These are phyloP conservation scores for Sequoia sempervirens DNA, from an alignment of 75 land plant species.

Conservation along the genomic window DNA sequence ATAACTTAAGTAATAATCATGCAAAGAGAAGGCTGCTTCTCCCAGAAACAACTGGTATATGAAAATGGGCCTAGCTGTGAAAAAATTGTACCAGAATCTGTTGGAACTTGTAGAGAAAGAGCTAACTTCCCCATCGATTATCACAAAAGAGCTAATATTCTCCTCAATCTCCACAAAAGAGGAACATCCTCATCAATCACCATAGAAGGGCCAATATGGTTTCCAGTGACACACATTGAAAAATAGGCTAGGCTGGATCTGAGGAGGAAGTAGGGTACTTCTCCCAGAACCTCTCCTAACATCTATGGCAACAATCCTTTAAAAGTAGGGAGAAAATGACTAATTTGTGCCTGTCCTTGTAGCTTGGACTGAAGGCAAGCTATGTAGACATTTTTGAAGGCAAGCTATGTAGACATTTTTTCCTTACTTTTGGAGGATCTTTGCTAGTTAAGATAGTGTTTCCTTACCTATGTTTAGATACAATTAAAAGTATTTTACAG, in stretches of 20 bases:
- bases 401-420: neutral
- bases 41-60: neutral
- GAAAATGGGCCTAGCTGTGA: neutral
- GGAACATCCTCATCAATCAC: neutral
- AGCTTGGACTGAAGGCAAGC: neutral
- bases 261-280: neutral
- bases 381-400: neutral
- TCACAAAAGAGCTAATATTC: neutral
- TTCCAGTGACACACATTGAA: neutral
- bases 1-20: neutral
- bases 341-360: neutral
- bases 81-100: neutral
- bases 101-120: neutral
- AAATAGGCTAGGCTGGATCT: neutral
- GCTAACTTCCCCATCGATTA: neutral
- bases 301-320: neutral
- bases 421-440: too few relatives aligned
- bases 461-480: neutral
- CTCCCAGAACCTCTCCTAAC: neutral
- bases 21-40: neutral
- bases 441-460: neutral
- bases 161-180: too few relatives aligned
- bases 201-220: neutral
- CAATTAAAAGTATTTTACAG: neutral
- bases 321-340: neutral